These are phyloP conservation scores for Bipolaris gigantea DNA, from an alignment of 2,329 filamentous ascomycete genomes.

Conservation along the genomic window DNA sequence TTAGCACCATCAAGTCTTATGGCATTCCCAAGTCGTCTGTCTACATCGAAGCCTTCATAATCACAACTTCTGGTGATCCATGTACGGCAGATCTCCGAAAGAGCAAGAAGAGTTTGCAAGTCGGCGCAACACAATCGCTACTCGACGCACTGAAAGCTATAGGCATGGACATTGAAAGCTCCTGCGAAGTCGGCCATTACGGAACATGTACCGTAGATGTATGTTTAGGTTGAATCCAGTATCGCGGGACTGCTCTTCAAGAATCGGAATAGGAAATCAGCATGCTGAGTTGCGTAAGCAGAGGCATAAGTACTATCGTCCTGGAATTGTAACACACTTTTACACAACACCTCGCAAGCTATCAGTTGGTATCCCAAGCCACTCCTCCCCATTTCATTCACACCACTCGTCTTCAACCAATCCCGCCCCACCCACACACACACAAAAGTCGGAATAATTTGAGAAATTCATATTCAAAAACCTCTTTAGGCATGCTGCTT, in stretches of 20 bases:
- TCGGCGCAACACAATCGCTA: conserved; percentile 47
- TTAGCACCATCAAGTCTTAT: conserved; percentile 45
- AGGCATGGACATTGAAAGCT: conserved; percentile 50
- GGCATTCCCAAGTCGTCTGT: conserved; percentile 56
- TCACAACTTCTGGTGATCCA: conserved; percentile 58
- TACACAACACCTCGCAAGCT: too few relatives aligned
- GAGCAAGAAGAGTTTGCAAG: conserved; percentile 48
- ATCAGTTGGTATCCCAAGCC: not conserved
- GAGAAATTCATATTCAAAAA: too few relatives aligned
- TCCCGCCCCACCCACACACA: too few relatives aligned
- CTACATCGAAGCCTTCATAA: conserved; percentile 63
- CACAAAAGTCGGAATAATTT: too few relatives aligned
- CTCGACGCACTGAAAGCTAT: conserved; percentile 47
- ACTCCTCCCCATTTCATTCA: not conserved
- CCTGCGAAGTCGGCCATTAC: conserved; percentile 51
- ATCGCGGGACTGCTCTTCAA: conserved; percentile 45
- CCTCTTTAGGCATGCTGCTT: too few relatives aligned
- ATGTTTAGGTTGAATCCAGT: conserved; percentile 44
- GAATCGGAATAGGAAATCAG: conserved; percentile 41
- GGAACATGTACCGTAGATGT: conserved; percentile 49
- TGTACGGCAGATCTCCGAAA: conserved; percentile 61
- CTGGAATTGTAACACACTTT: conserved; percentile 31
- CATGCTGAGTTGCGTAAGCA: conserved; percentile 46
- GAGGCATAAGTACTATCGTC: conserved; percentile 39
- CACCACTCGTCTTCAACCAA: too few relatives aligned